Percentiles rank a stretch among this genome's conserved stretches.
phyloP scores from a whole-genome alignment of 2,329 filamentous ascomycete genomes.

The Rugonectria rugulosa region DNA sequence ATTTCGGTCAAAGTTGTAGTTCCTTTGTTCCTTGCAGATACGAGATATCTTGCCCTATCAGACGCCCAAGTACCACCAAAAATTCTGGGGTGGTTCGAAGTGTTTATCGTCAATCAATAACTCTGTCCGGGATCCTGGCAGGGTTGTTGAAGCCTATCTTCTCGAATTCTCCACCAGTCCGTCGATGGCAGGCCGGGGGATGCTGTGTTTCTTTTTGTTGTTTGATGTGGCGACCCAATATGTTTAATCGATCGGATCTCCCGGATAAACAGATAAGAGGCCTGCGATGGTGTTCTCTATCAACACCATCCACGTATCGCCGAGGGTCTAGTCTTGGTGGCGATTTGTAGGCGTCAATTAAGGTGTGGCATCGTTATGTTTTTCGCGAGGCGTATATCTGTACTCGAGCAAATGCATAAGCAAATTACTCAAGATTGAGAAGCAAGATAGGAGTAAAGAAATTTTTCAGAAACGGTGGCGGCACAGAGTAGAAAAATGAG shows the following conservation, averaged over 20 bases:
- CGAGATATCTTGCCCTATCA: constrained; percentile 15
- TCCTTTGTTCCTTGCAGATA: constrained; percentile 20
- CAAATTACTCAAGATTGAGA: neutral
- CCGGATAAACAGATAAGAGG: neutral
- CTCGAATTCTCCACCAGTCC: constrained; percentile 14
- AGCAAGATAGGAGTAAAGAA: neutral
- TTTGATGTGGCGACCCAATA: constrained; percentile 11
- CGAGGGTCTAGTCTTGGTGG: too few relatives aligned
- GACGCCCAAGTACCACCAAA: constrained; percentile 6
- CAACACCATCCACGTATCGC: too few relatives aligned
- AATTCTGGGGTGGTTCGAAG: constrained; percentile 12
- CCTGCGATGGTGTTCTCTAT: neutral
- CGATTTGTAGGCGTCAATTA: too few relatives aligned
- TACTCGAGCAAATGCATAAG: neutral
- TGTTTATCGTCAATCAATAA: constrained; percentile 10
- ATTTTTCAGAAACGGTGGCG: neutral
- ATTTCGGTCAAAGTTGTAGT: neutral
- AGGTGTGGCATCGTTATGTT: too few relatives aligned
- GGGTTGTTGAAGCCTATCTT: constrained; percentile 12
- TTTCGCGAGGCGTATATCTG: constrained; percentile 1
- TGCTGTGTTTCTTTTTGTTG: constrained; percentile 5
- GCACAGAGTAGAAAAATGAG: neutral
- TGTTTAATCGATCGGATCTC: constrained; percentile 5
- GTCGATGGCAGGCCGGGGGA: constrained; percentile 18
- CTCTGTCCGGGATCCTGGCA: constrained; percentile 8